Base-by-base conservation (phyloP, 169 alveolate species). In the Cytauxzoon felis region DNA sequence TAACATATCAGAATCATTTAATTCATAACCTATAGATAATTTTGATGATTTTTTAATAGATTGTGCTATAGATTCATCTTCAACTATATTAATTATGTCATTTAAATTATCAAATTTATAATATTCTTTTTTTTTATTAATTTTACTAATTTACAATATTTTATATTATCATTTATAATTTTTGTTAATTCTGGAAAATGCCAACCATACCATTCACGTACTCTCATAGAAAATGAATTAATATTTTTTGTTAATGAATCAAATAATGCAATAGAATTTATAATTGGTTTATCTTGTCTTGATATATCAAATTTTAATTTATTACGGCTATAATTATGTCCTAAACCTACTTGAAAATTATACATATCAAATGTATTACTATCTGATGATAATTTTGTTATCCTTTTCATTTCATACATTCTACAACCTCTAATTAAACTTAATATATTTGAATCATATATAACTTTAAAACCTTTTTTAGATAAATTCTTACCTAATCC, bases 161-260 rank as follows among this genome's bases (percentile, higher is more conserved):
- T 85, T 27, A 89, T 78, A 80, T 94, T 96, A 83, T 98, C 99
- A 0, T 94, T 89, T 50, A 98, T 95, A 48, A 98, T 96, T 80
- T 93, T 95, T 18, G 89, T 87, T 41, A 98, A 93, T 85, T 98
- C 99, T 8, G 99, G 99, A 93, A 98, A 98, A 87, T 98, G 99
- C 99, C 99, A 98, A 33, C 99, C 96, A 80, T 94, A 98, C 99
- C 99, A 96, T 72, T 96, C 99, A 70, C 95, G 91, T 11, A 95
- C 93, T 78, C 98, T 88, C 99, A 96, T 96, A 59, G 96, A 90
- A 70, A 94, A 95, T 13, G 96, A 83, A 78, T 96, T 96, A 45
- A 96, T 89, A 72, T 95, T 96, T 82, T 95, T 95, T 63, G 96
- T 98, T 48, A 95, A 78, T 48, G 94, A 87, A 78, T 97, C 99